A percentile compares a stretch with the other conserved stretches of the same genome.
phyloP scores from a whole-genome alignment of 257 asterid species.

The Solanum bulbocastanum region DNA sequence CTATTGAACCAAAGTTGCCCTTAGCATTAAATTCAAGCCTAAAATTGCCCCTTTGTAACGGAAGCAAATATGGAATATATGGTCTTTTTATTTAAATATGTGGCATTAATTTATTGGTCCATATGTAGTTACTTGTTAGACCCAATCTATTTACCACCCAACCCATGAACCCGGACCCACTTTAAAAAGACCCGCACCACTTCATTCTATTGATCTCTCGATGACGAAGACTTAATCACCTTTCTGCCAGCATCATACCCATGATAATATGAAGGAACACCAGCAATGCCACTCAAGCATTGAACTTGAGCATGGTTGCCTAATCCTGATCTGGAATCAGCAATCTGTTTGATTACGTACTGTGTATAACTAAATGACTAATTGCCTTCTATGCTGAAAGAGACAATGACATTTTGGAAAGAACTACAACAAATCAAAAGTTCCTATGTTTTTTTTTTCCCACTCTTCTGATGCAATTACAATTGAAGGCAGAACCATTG shows the following conservation, averaged over 20 bases:
- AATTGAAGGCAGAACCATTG: background rate
- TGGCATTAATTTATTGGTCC: background rate
- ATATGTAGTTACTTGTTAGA: background rate
- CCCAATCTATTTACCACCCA: background rate
- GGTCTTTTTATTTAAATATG: background rate
- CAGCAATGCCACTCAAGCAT: constrained; percentile 31
- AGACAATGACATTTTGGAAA: constrained; percentile 37
- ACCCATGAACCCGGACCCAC: background rate
- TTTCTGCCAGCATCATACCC: background rate
- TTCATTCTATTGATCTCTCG: background rate
- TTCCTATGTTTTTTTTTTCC: background rate
- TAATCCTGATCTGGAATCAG: background rate
- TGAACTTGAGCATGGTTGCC: constrained; percentile 30
- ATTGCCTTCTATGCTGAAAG: constrained; percentile 34
- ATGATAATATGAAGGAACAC: constrained; percentile 7
- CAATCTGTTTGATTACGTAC: constrained; percentile 14
- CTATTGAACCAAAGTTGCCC: background rate
- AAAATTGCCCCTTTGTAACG: background rate
- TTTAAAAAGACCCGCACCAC: background rate
- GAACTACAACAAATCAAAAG: background rate
- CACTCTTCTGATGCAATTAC: background rate
- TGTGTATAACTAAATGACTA: constrained; percentile 27
- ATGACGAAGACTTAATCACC: background rate
- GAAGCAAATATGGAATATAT: background rate
- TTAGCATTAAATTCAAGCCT: background rate